Evolutionary conservation across 1,284 basidiomycete genomes (phyloP).

Genomic region (Irpex sp.): DNA sequence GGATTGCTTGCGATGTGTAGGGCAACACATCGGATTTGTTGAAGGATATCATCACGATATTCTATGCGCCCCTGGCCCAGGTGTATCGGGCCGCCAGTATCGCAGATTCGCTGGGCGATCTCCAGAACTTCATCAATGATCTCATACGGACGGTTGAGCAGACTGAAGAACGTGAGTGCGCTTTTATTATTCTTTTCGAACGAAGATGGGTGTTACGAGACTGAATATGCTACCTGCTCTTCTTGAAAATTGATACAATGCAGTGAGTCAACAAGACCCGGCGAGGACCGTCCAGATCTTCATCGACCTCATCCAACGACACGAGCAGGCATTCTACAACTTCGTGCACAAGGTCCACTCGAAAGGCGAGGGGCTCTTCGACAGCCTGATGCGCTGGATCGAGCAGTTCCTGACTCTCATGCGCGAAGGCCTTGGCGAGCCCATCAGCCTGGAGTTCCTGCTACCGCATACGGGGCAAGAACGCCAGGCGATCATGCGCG

Average conservation of each 20-base stretch:
- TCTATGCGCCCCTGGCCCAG: conserved; percentile 96
- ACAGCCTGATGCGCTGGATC: conserved; percentile 94
- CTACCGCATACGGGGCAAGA: conserved; percentile 77
- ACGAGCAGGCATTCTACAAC: conserved; percentile 92
- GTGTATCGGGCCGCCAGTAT: conserved; percentile 98
- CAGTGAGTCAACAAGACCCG: conserved; percentile 83
- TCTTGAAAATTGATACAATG: conserved; percentile 1
- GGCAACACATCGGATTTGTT: conserved; percentile 92
- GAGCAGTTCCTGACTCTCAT: conserved; percentile 91
- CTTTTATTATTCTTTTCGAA: neutral
- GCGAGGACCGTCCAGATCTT: conserved; percentile 88
- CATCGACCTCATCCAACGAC: conserved; percentile 89
- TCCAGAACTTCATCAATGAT: conserved; percentile 95
- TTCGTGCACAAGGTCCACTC: conserved; percentile 99
- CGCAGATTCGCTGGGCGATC: conserved; percentile 85
- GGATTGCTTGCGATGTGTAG: conserved; percentile 32
- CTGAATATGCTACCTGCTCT: neutral
- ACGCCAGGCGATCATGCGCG: conserved; percentile 69
- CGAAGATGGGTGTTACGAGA: neutral
- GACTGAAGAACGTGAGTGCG: conserved; percentile 77
- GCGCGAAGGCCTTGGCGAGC: conserved; percentile 78
- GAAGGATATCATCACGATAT: conserved; percentile 99
- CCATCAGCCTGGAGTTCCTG: conserved; percentile 79
- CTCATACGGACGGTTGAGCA: conserved; percentile 92
- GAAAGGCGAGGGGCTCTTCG: conserved; percentile 93